Conservation (phyloP, 768 basidiomycete genomes). For the Scleroderma citrinum region DNA sequence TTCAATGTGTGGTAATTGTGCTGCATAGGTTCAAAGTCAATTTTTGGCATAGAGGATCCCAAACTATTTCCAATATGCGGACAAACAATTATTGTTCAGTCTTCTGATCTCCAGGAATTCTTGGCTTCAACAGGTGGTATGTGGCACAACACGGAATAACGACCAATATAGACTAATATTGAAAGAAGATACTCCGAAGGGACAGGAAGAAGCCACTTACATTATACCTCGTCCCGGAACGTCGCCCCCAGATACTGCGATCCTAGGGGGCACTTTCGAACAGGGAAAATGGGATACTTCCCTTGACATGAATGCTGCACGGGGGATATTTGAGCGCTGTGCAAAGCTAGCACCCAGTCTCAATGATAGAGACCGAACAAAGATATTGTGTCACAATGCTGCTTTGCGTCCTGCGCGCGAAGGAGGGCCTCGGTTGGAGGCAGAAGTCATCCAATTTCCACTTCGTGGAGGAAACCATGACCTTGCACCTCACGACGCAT, state of each 20-base stretch:
- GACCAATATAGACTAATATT: not conserved
- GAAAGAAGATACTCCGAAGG: slow-evolving; percentile 10
- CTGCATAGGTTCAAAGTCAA: slow-evolving; percentile 51
- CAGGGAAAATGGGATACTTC: slow-evolving; percentile 46
- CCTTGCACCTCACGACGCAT: slow-evolving; percentile 14
- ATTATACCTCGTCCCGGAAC: slow-evolving; percentile 55
- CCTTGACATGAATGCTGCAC: slow-evolving; percentile 34
- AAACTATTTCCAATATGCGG: slow-evolving; percentile 73
- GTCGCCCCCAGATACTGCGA: slow-evolving; percentile 36
- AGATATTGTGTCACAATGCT: slow-evolving; percentile 48
- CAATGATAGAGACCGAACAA: slow-evolving; percentile 30
- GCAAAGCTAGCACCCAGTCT: slow-evolving; percentile 33
- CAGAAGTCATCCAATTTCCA: slow-evolving; percentile 36
- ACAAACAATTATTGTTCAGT: slow-evolving; percentile 73
- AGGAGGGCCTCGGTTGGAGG: slow-evolving; percentile 53
- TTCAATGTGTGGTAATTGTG: not conserved
- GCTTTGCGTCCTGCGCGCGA: slow-evolving; percentile 51
- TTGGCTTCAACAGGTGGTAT: slow-evolving; percentile 21
- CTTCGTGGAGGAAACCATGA: slow-evolving; percentile 14
- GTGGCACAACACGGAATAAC: not conserved
- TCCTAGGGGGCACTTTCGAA: slow-evolving; percentile 56
- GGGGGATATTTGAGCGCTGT: slow-evolving; percentile 43
- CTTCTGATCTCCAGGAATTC: slow-evolving; percentile 50
- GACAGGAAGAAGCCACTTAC: slow-evolving; percentile 38
- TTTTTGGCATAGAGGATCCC: slow-evolving; percentile 79